A percentile compares a stretch with the other conserved stretches of the same genome.
phyloP scores from a whole-genome alignment of 2,329 filamentous ascomycete genomes.

The Cladosporium sphaerospermum region DNA sequence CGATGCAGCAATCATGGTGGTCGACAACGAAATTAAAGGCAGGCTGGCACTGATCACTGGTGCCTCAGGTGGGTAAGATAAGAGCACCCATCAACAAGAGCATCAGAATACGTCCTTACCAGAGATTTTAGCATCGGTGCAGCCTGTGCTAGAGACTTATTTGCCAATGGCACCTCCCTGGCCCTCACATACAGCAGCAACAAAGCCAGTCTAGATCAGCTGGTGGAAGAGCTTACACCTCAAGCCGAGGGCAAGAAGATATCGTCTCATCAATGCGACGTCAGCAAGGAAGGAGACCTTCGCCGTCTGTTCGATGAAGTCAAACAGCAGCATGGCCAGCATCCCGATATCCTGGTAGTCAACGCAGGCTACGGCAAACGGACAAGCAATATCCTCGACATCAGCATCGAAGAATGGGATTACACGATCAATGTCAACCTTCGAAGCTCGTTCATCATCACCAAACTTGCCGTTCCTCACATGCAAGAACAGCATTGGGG shows the following conservation, averaged over 20 bases:
- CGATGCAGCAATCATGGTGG: slow-evolving; percentile 9
- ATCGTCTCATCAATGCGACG: slow-evolving; percentile 53
- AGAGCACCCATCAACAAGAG: not conserved
- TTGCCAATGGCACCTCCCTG: slow-evolving; percentile 46
- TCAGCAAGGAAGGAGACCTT: slow-evolving; percentile 49
- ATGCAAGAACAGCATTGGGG: slow-evolving; percentile 59
- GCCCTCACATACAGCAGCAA: slow-evolving; percentile 55
- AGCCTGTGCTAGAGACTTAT: slow-evolving; percentile 53
- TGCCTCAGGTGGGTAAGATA: slow-evolving; percentile 52
- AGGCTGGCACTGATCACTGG: slow-evolving; percentile 55
- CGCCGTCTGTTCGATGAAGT: slow-evolving; percentile 51
- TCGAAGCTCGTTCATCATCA: slow-evolving; percentile 56
- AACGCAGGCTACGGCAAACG: slow-evolving; percentile 63
- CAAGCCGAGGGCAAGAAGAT: slow-evolving; percentile 34
- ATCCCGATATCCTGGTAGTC: slow-evolving; percentile 58
- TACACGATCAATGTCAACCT: slow-evolving; percentile 58
- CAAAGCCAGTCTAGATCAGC: slow-evolving; percentile 39
- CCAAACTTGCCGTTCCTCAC: slow-evolving; percentile 54
- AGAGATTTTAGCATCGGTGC: slow-evolving; percentile 48
- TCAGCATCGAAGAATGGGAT: slow-evolving; percentile 59
- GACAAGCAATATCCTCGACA: slow-evolving; percentile 46
- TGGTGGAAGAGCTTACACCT: slow-evolving; percentile 32
- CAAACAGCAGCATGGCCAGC: slow-evolving; percentile 46
- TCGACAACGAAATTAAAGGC: slow-evolving; percentile 41
- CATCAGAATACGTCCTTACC: not conserved